Percentiles rank a stretch among this genome's conserved stretches.
Conservation (phyloP, 2,329 filamentous ascomycete species). For the Epichloe hybrida region DNA sequence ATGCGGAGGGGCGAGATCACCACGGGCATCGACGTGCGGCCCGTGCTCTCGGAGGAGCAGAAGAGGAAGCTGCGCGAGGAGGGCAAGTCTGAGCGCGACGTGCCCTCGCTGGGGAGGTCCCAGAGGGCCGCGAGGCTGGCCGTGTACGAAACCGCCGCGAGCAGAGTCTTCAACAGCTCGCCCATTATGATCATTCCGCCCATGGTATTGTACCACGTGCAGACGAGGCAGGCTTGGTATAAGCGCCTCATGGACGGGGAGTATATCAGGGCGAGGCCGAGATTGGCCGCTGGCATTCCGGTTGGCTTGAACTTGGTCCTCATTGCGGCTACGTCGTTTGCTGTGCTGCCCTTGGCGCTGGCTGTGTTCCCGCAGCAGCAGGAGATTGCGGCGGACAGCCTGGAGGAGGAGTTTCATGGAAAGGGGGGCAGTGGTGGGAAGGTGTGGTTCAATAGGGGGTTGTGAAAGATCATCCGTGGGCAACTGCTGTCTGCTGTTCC, state of each 20-base stretch:
- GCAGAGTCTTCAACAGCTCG: conserved; percentile 81
- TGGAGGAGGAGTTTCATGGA: conserved; percentile 81
- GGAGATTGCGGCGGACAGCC: conserved; percentile 55
- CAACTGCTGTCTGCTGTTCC: background rate
- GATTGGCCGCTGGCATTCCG: conserved; percentile 40
- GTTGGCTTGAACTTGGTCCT: conserved; percentile 75
- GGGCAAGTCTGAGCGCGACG: conserved; percentile 50
- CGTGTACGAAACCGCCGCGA: conserved; percentile 84
- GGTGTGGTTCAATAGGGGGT: conserved; percentile 91
- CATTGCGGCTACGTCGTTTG: conserved; percentile 75
- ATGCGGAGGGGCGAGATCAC: conserved; percentile 97
- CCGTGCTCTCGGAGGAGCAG: conserved; percentile 59
- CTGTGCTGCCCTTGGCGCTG: conserved; percentile 78
- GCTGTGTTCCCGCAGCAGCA: conserved; percentile 89
- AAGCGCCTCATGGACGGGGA: conserved; percentile 40
- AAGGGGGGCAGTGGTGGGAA: conserved; percentile 64
- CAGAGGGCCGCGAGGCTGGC: conserved; percentile 78
- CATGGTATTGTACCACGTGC: conserved; percentile 69
- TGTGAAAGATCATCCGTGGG: conserved; percentile 34
- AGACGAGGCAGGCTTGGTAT: conserved; percentile 36
- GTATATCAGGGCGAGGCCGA: conserved; percentile 68
- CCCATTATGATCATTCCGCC: conserved; percentile 97
- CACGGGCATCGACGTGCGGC: conserved; percentile 83
- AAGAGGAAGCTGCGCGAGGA: conserved; percentile 41
- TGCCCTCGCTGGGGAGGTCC: conserved; percentile 69